phyloP scores from a whole-genome alignment of 192 early-diverging fungal genomes.

The Entrophospora sp. region DNA sequence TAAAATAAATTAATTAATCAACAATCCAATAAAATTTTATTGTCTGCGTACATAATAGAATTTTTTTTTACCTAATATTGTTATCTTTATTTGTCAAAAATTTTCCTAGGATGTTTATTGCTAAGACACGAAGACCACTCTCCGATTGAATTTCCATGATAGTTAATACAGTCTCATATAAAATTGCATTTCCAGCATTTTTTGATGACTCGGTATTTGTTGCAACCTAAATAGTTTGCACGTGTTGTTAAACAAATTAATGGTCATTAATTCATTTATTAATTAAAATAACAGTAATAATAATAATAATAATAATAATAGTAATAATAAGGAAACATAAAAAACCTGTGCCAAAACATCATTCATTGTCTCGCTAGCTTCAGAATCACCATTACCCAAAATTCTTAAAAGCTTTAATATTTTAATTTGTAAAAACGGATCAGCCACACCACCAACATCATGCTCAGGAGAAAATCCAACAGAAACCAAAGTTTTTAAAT shows the following conservation, averaged over 20 bases:
- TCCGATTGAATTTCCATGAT: slow-evolving; percentile 94
- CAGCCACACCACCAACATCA: slow-evolving; percentile 91
- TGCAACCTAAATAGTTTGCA: slow-evolving; percentile 49
- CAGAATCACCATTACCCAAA: slow-evolving; percentile 71
- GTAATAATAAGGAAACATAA: neutral
- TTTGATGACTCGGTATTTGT: slow-evolving; percentile 90
- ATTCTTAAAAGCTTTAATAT: slow-evolving; percentile 82
- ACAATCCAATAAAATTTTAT: no score
- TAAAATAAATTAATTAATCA: slow-evolving; percentile 4
- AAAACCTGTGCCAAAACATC: slow-evolving; percentile 86
- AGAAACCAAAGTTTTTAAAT: slow-evolving; percentile 80
- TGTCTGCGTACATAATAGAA: no score
- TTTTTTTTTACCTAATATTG: slow-evolving; percentile 81
- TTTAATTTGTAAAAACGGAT: slow-evolving; percentile 96
- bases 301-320: neutral
- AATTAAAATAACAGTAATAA: no score
- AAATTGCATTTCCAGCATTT: slow-evolving; percentile 95
- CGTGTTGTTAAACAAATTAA: neutral
- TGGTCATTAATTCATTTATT: neutral
- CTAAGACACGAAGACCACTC: slow-evolving; percentile 82
- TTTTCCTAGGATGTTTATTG: slow-evolving; percentile 95
- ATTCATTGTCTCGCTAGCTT: slow-evolving; percentile 87
- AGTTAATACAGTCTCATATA: slow-evolving; percentile 96
- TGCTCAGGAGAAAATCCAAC: slow-evolving; percentile 88
- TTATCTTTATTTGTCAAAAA: slow-evolving; percentile 94